Evolutionary conservation across 169 alveolate genomes (phyloP).

Genomic region (Babesia divergens): DNA sequence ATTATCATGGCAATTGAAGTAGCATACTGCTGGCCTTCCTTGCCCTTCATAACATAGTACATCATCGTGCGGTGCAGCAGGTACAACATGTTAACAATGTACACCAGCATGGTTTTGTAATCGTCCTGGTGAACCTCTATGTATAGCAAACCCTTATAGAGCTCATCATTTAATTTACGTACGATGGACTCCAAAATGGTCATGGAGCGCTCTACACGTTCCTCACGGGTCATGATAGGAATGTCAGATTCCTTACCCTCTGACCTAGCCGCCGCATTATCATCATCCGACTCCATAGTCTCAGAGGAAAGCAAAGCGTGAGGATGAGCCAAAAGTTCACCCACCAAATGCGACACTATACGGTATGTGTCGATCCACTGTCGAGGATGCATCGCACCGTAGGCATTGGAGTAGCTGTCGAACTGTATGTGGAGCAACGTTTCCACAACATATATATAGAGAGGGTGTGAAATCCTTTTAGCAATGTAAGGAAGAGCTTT

Average conservation of each 20-base stretch:
- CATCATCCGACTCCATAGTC: slow-evolving; percentile 30
- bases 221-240: slow-evolving; percentile 28
- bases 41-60: slow-evolving; percentile 65
- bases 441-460: slow-evolving; percentile 82
- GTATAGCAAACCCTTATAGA: slow-evolving; percentile 78
- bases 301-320: slow-evolving; percentile 65
- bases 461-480: slow-evolving; percentile 73
- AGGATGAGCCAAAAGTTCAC: slow-evolving; percentile 70
- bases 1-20: slow-evolving; percentile 72
- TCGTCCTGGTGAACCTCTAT: slow-evolving; percentile 84
- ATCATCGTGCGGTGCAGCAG: slow-evolving; percentile 70
- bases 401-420: slow-evolving; percentile 85
- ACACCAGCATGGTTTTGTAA: slow-evolving; percentile 76
- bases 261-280: slow-evolving; percentile 29
- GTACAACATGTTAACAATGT: slow-evolving; percentile 73
- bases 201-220: slow-evolving; percentile 60
- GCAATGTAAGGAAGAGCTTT: slow-evolving; percentile 82
- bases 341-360: slow-evolving; percentile 72
- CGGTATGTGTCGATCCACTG: slow-evolving; percentile 81
- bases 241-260: slow-evolving; percentile 41
- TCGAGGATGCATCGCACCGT: slow-evolving; percentile 76
- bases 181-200: slow-evolving; percentile 79
- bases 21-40: slow-evolving; percentile 66
- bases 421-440: slow-evolving; percentile 84
- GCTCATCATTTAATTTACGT: slow-evolving; percentile 82